Percentiles rank a stretch among this genome's conserved stretches.
phyloP scores from a whole-genome alignment of 768 basidiomycete genomes.

The Asterophora lycoperdoides region DNA sequence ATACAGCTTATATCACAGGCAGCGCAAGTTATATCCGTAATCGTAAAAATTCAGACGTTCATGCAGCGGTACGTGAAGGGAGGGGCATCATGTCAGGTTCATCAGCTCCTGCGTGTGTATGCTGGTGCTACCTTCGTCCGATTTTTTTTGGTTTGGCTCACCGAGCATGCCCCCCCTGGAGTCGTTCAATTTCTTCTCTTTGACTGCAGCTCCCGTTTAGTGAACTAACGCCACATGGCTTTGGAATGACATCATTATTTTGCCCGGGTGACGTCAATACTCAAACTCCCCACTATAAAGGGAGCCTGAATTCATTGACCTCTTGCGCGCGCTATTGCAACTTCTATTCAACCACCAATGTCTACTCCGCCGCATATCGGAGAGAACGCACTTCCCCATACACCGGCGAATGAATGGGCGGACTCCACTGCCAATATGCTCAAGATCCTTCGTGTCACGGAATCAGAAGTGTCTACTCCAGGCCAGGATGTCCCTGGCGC shows the following conservation, averaged over 20 bases:
- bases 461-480: slow-evolving; percentile 7
- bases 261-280: slow-evolving; percentile 1
- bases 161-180: no score
- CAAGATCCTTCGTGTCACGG: neutral
- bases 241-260: neutral
- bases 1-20: no score
- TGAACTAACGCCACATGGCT: neutral
- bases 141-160: no score
- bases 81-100: no score
- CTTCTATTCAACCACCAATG: neutral
- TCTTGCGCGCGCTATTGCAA: no score
- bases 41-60: no score
- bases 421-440: slow-evolving; percentile 6
- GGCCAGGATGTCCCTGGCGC: slow-evolving; percentile 17
- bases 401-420: slow-evolving; percentile 16
- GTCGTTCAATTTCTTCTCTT: no score
- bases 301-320: neutral
- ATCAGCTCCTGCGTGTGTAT: no score
- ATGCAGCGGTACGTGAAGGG: no score
- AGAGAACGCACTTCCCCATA: slow-evolving; percentile 10
- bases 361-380: slow-evolving; percentile 9
- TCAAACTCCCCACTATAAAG: neutral
- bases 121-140: no score
- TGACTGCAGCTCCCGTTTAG: no score
- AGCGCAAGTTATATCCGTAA: no score